Evolutionary conservation across 2,329 filamentous ascomycete genomes (phyloP).

Genomic region (Elsinoe fawcettii): DNA sequence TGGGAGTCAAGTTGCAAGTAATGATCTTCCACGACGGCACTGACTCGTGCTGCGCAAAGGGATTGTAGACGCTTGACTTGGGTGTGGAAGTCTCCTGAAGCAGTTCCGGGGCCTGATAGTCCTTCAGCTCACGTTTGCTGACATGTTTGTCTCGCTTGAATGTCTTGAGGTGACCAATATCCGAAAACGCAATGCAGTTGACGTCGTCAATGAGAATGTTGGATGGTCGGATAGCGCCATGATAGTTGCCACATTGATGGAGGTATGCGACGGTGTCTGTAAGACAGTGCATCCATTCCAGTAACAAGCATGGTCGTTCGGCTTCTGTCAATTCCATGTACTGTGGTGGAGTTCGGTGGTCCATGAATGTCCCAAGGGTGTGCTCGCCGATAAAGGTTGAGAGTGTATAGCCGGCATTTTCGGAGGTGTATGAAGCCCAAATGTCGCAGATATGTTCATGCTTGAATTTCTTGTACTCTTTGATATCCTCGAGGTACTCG

Average conservation of each 20-base stretch:
- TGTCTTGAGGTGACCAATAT: conserved; percentile 44
- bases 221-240: conserved; percentile 63
- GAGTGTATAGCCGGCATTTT: conserved; percentile 56
- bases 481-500: conserved; percentile 53
- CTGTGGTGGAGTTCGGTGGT: conserved; percentile 51
- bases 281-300: conserved; percentile 71
- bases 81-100: background rate
- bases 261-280: conserved; percentile 60
- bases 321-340: conserved; percentile 56
- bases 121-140: conserved; percentile 62
- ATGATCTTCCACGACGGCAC: background rate
- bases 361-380: conserved; percentile 59
- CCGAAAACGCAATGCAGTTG: conserved; percentile 60
- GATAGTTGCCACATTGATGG: conserved; percentile 56
- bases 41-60: background rate
- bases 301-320: conserved; percentile 51
- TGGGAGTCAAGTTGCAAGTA: background rate
- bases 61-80: background rate
- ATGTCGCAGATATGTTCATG: conserved; percentile 65
- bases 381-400: conserved; percentile 60
- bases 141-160: conserved; percentile 47
- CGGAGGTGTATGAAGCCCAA: conserved; percentile 62
- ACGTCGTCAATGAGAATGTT: conserved; percentile 59
- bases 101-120: conserved; percentile 65
- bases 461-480: conserved; percentile 50